These are phyloP conservation scores for Sonneratia alba DNA, from an alignment of 345 rosid species.

Conservation along the genomic window DNA sequence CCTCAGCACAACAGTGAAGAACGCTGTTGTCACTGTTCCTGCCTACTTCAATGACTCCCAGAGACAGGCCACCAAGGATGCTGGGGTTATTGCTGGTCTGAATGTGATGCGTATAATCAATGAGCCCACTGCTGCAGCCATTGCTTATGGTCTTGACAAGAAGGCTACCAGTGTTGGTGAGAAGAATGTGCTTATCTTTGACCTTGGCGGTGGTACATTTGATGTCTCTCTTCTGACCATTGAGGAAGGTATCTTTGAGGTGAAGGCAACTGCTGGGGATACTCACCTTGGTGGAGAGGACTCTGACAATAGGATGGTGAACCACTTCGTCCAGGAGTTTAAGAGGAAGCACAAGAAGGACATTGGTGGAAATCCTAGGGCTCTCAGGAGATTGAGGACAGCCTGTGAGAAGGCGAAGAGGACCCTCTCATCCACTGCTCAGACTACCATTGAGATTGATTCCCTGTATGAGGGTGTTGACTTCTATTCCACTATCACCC, in stretches of 20 bases:
- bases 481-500: constrained; percentile 35
- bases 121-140: constrained; percentile 12
- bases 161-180: constrained; percentile 10
- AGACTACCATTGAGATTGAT: constrained; percentile 41
- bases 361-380: constrained; percentile 29
- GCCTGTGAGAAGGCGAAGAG: constrained; percentile 45
- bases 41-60: constrained; percentile 11
- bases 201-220: constrained; percentile 47
- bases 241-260: constrained; percentile 44
- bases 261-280: constrained; percentile 47
- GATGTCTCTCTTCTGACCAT: no score
- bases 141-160: constrained; percentile 13
- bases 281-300: constrained; percentile 46
- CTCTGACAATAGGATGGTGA: constrained; percentile 33
- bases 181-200: constrained; percentile 42
- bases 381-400: constrained; percentile 42
- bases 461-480: constrained; percentile 34
- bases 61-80: constrained; percentile 10
- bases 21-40: constrained; percentile 10
- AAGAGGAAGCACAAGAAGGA: constrained; percentile 40
- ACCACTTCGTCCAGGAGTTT: constrained; percentile 39
- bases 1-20: constrained; percentile 1
- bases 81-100: constrained; percentile 7
- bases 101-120: constrained; percentile 6
- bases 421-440: constrained; percentile 47